These are phyloP conservation scores for Antrodiella citrinella DNA, from an alignment of 768 basidiomycete genomes.

Conservation along the genomic window DNA sequence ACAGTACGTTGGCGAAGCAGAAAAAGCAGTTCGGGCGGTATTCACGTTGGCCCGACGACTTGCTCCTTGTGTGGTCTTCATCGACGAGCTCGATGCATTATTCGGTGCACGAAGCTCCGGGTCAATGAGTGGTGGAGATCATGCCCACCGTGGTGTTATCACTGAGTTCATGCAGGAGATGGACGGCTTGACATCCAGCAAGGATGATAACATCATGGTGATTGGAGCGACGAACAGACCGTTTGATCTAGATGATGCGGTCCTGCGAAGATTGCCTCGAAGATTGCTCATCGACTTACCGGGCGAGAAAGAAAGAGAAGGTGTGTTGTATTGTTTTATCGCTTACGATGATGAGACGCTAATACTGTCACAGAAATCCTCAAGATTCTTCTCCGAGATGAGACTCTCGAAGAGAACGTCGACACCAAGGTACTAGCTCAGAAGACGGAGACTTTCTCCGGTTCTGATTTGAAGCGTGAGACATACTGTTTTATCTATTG, in stretches of 20 bases:
- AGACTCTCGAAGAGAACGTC: conserved; percentile 57
- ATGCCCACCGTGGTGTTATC: conserved; percentile 82
- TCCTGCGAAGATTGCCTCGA: conserved; percentile 80
- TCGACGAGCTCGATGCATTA: conserved; percentile 92
- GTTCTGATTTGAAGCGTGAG: conserved; percentile 91
- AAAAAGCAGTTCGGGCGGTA: conserved; percentile 82
- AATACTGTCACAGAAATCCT: conserved; percentile 57
- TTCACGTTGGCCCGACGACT: conserved; percentile 81
- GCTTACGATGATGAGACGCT: background rate
- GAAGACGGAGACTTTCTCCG: conserved; percentile 82
- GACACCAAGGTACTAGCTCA: conserved; percentile 52
- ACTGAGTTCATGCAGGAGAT: conserved; percentile 96
- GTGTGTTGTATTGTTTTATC: conserved; percentile 30
- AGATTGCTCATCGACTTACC: conserved; percentile 85
- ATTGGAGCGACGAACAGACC: conserved; percentile 94
- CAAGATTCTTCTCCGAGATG: conserved; percentile 79
- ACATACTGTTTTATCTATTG: conserved; percentile 8
- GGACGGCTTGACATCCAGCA: conserved; percentile 82
- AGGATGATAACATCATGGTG: conserved; percentile 77
- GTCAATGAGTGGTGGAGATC: conserved; percentile 67
- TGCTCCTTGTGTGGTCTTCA: conserved; percentile 88
- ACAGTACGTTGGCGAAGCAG: conserved; percentile 84
- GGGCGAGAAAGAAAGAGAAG: conserved; percentile 76
- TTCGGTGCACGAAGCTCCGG: conserved; percentile 80
- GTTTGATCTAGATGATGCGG: conserved; percentile 87